These are phyloP conservation scores for Aquilaria sinensis DNA, from an alignment of 345 rosid genomes.

Conservation along the genomic window DNA sequence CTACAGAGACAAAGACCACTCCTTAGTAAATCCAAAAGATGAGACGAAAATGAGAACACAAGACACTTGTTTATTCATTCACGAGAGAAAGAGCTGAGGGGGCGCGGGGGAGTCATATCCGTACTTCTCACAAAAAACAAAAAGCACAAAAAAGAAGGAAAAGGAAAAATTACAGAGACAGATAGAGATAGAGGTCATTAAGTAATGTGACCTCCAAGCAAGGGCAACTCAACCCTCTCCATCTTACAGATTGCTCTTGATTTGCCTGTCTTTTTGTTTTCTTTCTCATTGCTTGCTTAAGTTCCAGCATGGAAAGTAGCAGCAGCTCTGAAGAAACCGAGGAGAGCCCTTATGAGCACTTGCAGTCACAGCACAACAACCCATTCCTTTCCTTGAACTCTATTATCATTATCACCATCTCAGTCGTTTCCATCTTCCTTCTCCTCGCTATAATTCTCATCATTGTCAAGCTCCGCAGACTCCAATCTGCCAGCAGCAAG, in stretches of 20 bases:
- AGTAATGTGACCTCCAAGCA: slow-evolving; percentile 18
- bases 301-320: slow-evolving; percentile 31
- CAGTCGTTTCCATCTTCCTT: slow-evolving; percentile 30
- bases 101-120: too few species aligned
- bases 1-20: slow-evolving; percentile 39
- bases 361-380: slow-evolving; percentile 14
- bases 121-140: too few species aligned
- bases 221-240: slow-evolving; percentile 10
- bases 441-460: slow-evolving; percentile 36
- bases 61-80: slow-evolving; percentile 13
- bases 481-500: slow-evolving; percentile 29
- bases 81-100: too few species aligned
- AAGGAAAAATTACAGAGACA: slow-evolving; percentile 10
- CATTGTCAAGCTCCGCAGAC: slow-evolving; percentile 37
- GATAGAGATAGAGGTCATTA: slow-evolving; percentile 9
- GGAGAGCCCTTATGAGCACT: slow-evolving; percentile 16
- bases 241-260: slow-evolving; percentile 3
- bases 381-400: slow-evolving; percentile 34
- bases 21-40: slow-evolving; percentile 30
- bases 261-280: slow-evolving; percentile 4
- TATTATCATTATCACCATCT: slow-evolving; percentile 34
- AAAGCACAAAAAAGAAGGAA: too few species aligned
- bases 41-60: slow-evolving; percentile 34
- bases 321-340: slow-evolving; percentile 13
- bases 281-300: background rate